Evolutionary conservation across 352 stramenopile species (phyloP), one percentile per base, ranked within the genome.

Genomic region (Phytophthora tentaculata): DNA sequence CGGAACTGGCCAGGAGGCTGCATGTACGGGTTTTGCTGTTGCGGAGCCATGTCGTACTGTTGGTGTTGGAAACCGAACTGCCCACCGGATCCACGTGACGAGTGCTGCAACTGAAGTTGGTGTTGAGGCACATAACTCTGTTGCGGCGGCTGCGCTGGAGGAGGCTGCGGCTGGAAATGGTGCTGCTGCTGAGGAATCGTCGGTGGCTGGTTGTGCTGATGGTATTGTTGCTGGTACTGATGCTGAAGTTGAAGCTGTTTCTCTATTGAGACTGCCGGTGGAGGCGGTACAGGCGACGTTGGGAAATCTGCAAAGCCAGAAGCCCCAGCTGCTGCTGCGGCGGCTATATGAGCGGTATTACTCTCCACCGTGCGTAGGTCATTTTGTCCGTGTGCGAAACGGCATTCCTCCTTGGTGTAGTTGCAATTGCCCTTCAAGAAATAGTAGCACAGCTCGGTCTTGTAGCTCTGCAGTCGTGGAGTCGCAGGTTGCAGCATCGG

Each of bases 381-480:
- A 48, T 71, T 81, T 66, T 92, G 84, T 4, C 88, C 88, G 43
- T 96, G 88, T n/a, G 88, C 88, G 32, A 96, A 96, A n/a, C 88
- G 81, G 24, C 88, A 96, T 51, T 96, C 88, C 5, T 94, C 88
- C 66, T 91, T 96, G 3, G 86, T 80, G 73, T 93, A 96, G 72
- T 96, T 96, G 80, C 88, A 96, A 65, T 88, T 92, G 24, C 88
- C 88, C 47, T 94, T 94, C 24, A 96, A 71, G 56, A 93, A 96
- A 70, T 94, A 96, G 69, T 94, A 96, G 75, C 88, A 96, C 45
- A 96, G 63, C 69, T 96, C 85, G 0, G 88, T 96, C 84, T 96
- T 96, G 81, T 96, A 96, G 66, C 88, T 96, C 68, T 96, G 85
- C 32, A 94, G 67, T 29, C 88, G 77, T 50, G 86, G 84, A 7